Conservation (phyloP, 2,329 filamentous ascomycete genomes). For the Periconia digitata region DNA sequence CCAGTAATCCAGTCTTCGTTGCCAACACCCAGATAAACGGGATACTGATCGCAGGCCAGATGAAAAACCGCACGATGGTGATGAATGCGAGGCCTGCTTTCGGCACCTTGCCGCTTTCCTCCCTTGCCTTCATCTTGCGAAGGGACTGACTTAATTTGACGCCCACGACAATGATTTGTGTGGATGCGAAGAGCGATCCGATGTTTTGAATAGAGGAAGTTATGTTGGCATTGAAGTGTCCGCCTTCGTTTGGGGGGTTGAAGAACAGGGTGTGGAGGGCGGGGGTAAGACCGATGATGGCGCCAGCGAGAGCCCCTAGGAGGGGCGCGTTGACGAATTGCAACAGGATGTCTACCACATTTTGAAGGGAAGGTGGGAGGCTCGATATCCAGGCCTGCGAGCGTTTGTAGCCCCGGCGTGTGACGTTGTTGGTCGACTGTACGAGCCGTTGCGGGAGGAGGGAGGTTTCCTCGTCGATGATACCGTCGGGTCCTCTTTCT, state of each 20-base stretch:
- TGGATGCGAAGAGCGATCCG: slow-evolving; percentile 63
- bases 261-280: slow-evolving; percentile 65
- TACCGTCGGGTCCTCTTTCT: slow-evolving; percentile 25
- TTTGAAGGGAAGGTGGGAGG: slow-evolving; percentile 43
- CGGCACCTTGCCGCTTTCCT: slow-evolving; percentile 48
- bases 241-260: slow-evolving; percentile 57
- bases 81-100: slow-evolving; percentile 56
- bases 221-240: slow-evolving; percentile 68
- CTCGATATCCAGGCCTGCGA: slow-evolving; percentile 38
- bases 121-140: slow-evolving; percentile 48
- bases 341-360: slow-evolving; percentile 45
- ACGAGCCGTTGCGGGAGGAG: slow-evolving; percentile 51
- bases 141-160: slow-evolving; percentile 63
- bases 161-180: slow-evolving; percentile 68
- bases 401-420: slow-evolving; percentile 36
- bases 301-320: slow-evolving; percentile 61
- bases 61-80: slow-evolving; percentile 58
- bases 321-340: slow-evolving; percentile 64
- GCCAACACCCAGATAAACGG: slow-evolving; percentile 58
- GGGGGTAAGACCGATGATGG: slow-evolving; percentile 62
- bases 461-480: slow-evolving; percentile 52
- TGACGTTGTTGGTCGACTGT: slow-evolving; percentile 26
- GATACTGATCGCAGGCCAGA: slow-evolving; percentile 63
- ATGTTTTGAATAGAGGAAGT: slow-evolving; percentile 63
- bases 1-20: slow-evolving; percentile 54